Evolutionary conservation across 768 basidiomycete genomes (phyloP), one percentile per base, ranked within the genome.

Genomic region (Suillus spraguei): DNA sequence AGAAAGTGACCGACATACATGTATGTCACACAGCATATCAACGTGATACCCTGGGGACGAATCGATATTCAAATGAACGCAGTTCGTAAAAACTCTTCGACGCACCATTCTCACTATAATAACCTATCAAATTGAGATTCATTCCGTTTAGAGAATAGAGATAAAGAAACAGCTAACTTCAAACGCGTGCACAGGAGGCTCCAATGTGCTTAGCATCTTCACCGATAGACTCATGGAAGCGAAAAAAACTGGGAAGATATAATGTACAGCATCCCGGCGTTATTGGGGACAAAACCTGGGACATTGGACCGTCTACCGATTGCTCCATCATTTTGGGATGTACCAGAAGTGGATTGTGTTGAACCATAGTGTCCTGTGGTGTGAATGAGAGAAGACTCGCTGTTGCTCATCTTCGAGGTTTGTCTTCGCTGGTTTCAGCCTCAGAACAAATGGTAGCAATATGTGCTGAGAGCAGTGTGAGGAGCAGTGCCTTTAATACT

Each of bases 221-320:
- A 91, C 89, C 4, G 82, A 75, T 4, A 87, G 76, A 59, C 85
- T 86, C 81, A 89, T 87, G 36, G 82, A 70, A 8, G 87, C 80
- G 46, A 88, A 82, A 72, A 87, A 14, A 86, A 76, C 69, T 90
- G 86, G 7, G 87, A 72, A 5, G 75, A 74, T 4, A 81, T 81
- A n/a, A 92, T 81, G 16, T 90, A 78, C 36, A 89, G 73, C 59
- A 92, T 74, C 9, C 90, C 90, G 3, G 77, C 72, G 72, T 92
- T 90, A 49, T 63, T 69, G 39, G 67, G 56, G 28, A 74, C 6
- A 36, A 71, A 64, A 22, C 42, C 44, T 5, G 49, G 41, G 4
- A 66, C 50, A 17, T 4, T 11, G 36, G 36, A 4, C 14, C 24
- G 36, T 38, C 16, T 17, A 10, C 10, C 5, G 5, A 52, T 32